phyloP scores from a whole-genome alignment of 139 green algal genomes.

The Chlorella sp. region DNA sequence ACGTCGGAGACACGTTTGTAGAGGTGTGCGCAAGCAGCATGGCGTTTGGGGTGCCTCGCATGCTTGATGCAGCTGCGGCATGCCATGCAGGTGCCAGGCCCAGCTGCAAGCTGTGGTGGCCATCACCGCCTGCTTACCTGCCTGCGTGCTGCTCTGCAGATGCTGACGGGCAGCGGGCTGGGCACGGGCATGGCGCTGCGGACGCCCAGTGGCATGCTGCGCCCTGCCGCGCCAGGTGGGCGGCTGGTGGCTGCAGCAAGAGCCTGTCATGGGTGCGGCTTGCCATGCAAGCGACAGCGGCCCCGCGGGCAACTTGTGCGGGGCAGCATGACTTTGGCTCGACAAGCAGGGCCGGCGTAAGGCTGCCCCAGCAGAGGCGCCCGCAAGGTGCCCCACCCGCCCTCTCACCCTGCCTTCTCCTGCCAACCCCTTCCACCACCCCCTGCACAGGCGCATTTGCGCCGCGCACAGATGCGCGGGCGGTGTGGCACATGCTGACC shows the following conservation, averaged over 20 bases:
- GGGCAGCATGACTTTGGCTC: background rate
- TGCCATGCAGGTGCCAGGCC: no score
- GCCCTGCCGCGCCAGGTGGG: background rate
- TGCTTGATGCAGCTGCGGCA: no score
- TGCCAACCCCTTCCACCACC: background rate
- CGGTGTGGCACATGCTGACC: constrained; percentile 56
- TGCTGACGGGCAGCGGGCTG: constrained; percentile 20
- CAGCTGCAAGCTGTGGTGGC: no score
- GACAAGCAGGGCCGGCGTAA: no score
- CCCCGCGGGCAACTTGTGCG: background rate
- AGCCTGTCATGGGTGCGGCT: background rate
- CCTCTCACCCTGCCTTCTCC: background rate
- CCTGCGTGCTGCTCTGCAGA: no score
- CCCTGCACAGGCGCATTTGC: constrained; percentile 38
- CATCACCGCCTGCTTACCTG: no score
- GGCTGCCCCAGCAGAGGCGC: no score
- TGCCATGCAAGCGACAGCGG: background rate
- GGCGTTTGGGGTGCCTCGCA: no score
- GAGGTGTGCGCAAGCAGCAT: no score
- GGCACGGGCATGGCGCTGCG: constrained; percentile 23
- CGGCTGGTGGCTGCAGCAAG: background rate
- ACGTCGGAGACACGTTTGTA: constrained; percentile 19
- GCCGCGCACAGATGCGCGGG: constrained; percentile 38
- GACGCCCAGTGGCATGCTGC: background rate
- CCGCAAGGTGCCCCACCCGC: background rate